phyloP scores from a whole-genome alignment of 169 alveolate genomes.

The Pseudocohnilembus persalinus region DNA sequence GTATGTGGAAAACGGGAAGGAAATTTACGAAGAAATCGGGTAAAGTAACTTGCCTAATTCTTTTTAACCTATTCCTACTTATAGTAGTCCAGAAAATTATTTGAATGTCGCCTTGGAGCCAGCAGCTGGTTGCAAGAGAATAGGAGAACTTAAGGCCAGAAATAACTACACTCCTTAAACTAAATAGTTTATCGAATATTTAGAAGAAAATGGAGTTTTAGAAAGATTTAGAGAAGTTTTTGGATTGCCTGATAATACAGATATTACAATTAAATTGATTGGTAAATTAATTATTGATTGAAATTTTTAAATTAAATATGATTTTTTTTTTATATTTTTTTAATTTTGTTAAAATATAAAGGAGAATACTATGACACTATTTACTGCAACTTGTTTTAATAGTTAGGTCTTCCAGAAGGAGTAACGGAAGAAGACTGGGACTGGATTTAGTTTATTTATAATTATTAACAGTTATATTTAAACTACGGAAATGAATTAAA shows the following conservation, averaged over 20 bases:
- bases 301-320: too few species aligned
- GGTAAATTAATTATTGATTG: too few species aligned
- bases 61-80: background rate
- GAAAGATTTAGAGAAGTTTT: background rate
- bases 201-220: background rate
- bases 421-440: background rate
- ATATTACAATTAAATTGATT: background rate
- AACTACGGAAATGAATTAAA: background rate
- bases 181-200: too few species aligned
- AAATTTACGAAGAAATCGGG: background rate
- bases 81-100: background rate
- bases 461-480: background rate
- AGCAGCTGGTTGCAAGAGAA: background rate
- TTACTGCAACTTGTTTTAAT: background rate
- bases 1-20: background rate
- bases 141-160: background rate
- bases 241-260: background rate
- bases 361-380: background rate
- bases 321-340: too few species aligned
- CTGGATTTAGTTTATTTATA: background rate
- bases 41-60: background rate
- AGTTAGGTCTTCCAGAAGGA: background rate
- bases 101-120: background rate
- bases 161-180: background rate
- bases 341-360: too few species aligned